Percentiles rank a stretch among this genome's conserved stretches.
These are phyloP conservation scores for Arthrobotrys conoides DNA, from an alignment of 2,329 filamentous ascomycete genomes.

Conservation along the genomic window DNA sequence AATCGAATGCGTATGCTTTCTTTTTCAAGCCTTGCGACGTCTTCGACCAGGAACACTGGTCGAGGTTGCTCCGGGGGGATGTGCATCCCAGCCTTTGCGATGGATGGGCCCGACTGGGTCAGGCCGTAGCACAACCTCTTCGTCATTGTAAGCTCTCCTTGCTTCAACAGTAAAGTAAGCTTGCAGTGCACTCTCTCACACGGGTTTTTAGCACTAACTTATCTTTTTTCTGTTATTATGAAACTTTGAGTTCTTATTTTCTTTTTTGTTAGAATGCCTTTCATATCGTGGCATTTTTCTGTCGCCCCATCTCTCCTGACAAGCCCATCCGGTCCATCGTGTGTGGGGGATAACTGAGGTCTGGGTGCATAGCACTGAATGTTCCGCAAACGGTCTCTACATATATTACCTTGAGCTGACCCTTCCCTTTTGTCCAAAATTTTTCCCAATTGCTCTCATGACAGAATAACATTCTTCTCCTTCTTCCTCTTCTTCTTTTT, in stretches of 20 bases:
- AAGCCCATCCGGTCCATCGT: constrained; percentile 50
- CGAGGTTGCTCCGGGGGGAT: constrained; percentile 46
- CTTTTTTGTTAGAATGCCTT: constrained; percentile 48
- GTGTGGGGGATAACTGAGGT: constrained; percentile 61
- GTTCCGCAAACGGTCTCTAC: constrained; percentile 61
- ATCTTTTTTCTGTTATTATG: constrained; percentile 53
- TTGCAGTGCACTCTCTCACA: constrained; percentile 52
- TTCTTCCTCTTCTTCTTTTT: constrained; percentile 28
- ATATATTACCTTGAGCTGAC: constrained; percentile 60
- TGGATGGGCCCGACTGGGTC: constrained; percentile 50
- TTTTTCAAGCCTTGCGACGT: constrained; percentile 55
- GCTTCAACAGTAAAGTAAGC: constrained; percentile 57
- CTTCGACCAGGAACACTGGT: constrained; percentile 39
- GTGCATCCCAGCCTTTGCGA: constrained; percentile 55
- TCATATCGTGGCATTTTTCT: constrained; percentile 32
- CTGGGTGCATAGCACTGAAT: constrained; percentile 53
- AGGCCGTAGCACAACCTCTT: constrained; percentile 59
- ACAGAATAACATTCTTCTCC: constrained; percentile 50
- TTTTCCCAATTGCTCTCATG: constrained; percentile 59
- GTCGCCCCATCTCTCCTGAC: constrained; percentile 58
- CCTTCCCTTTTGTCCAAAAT: constrained; percentile 60
- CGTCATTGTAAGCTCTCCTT: constrained; percentile 61
- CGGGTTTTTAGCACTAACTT: constrained; percentile 58
- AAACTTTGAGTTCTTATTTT: constrained; percentile 55
- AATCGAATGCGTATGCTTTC: too few species aligned